Conservation (phyloP, 306 rosid species). For the Cicer judaicum region DNA sequence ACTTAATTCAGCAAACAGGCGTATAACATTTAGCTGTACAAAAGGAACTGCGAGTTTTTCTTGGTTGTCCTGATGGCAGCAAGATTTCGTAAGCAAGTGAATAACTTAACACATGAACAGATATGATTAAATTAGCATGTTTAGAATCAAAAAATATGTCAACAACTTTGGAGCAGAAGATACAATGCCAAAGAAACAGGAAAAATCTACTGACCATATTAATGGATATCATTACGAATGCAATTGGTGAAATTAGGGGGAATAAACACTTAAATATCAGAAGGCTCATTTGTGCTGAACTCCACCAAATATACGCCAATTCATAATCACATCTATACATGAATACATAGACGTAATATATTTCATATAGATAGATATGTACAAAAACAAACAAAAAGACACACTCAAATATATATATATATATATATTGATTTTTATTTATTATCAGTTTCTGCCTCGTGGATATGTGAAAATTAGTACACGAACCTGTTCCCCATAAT, state of each 20-base stretch:
- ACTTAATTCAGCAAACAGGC: slow-evolving; percentile 79
- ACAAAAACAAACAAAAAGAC: neutral
- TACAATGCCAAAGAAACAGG: slow-evolving; percentile 23
- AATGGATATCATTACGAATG: slow-evolving; percentile 25
- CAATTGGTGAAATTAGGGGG: slow-evolving; percentile 30
- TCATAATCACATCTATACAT: slow-evolving; percentile 33
- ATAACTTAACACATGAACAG: slow-evolving; percentile 24
- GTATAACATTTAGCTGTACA: slow-evolving; percentile 88
- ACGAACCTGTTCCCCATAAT: slow-evolving; percentile 85
- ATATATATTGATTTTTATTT: neutral
- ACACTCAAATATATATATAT: too few relatives aligned
- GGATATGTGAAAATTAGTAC: slow-evolving; percentile 34
- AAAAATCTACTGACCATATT: slow-evolving; percentile 6
- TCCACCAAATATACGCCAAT: slow-evolving; percentile 8
- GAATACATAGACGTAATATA: slow-evolving; percentile 7
- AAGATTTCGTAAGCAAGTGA: slow-evolving; percentile 40
- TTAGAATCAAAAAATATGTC: slow-evolving; percentile 28
- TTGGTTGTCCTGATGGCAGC: slow-evolving; percentile 74
- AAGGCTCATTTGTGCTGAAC: neutral
- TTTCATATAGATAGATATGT: neutral
- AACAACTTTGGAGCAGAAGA: slow-evolving; percentile 24
- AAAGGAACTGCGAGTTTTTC: slow-evolving; percentile 81
- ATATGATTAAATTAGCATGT: slow-evolving; percentile 34
- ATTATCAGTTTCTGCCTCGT: slow-evolving; percentile 11
- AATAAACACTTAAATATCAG: slow-evolving; percentile 14